Base-by-base conservation (phyloP, 306 rosid genomes). In the Clitoria ternatea region DNA sequence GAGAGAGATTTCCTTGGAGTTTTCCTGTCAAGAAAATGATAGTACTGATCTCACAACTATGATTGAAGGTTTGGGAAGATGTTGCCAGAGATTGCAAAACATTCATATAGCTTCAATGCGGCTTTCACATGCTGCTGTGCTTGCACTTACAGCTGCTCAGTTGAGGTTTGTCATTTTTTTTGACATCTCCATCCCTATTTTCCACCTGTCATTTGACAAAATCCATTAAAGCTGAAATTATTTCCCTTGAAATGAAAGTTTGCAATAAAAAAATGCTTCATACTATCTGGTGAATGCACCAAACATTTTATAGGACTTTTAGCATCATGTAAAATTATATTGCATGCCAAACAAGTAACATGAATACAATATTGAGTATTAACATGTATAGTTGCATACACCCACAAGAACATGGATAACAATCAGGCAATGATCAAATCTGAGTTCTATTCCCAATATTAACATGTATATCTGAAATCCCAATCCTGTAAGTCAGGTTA, bases 111-210 rank as follows among this genome's bases (percentile, higher is more conserved):
- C 99, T 70, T 91, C 99, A 4, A n/a, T 63, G 47, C 75, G 80
- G 70, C 97, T 95, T 69, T 91, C 99, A 72, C 95, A 95, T 69
- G 67, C 96, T 49, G 87, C 77, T 22, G 97, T 95, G 65, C 96
- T 95, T 22, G 95, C 99, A 48, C 97, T 95, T 69, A 81, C 99
- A 23, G 92, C 88, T 62, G 87, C 91, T 36, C 89, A 89, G 62
- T 76, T 89, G 79, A 91, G 99, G 99, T 95, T 70, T 78, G 89
- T 74, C 35, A 44, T 27, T 22, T 35, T 30, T 68, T 49, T 48
- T 63, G 71, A 26, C 69, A 26, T 50, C 27, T 37, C 59, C 40
- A 33, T 32, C 37, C 67, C 65, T 17, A 12, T 29, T 49, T 70
- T 37, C 35, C 20, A 22, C 43, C 24, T 10, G 35, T 65, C 61